Conservation (phyloP, 1,284 basidiomycete genomes). For the Austroboletus niveus region DNA sequence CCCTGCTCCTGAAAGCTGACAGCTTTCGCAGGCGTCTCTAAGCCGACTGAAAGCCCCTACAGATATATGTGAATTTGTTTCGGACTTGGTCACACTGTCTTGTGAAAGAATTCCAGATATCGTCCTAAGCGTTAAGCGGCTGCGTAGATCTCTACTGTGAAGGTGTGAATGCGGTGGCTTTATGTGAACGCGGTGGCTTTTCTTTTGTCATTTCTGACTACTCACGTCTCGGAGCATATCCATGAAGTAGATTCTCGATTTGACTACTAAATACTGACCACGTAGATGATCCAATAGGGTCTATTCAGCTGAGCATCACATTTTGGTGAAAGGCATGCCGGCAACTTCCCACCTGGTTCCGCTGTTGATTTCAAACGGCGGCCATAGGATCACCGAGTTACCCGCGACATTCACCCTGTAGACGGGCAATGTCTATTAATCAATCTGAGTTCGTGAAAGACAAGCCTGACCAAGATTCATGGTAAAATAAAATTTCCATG, state of each 20-base stretch:
- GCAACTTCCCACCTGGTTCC: neutral
- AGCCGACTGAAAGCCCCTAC: conserved; percentile 3
- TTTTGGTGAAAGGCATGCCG: conserved; percentile 1
- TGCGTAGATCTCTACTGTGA: conserved; percentile 10
- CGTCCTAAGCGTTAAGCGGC: neutral
- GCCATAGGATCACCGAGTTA: neutral
- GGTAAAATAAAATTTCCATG: neutral
- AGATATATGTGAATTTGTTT: neutral
- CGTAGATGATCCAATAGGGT: neutral
- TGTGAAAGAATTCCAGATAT: conserved; percentile 3
- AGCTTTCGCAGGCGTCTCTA: conserved; percentile 11
- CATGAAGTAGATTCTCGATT: conserved; percentile 3
- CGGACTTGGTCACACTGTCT: conserved; percentile 4
- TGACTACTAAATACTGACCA: neutral
- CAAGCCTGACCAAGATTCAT: neutral
- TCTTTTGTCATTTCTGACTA: conserved; percentile 10
- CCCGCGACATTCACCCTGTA: neutral
- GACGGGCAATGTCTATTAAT: neutral
- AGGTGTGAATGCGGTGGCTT: neutral
- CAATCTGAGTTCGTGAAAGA: neutral
- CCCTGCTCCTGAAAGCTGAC: conserved; percentile 9
- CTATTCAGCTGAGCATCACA: neutral
- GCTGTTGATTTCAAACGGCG: neutral
- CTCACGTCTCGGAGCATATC: conserved; percentile 4
- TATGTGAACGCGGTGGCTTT: neutral